Conservation (phyloP, 2,329 filamentous ascomycete genomes). For the Septoria petroselini region DNA sequence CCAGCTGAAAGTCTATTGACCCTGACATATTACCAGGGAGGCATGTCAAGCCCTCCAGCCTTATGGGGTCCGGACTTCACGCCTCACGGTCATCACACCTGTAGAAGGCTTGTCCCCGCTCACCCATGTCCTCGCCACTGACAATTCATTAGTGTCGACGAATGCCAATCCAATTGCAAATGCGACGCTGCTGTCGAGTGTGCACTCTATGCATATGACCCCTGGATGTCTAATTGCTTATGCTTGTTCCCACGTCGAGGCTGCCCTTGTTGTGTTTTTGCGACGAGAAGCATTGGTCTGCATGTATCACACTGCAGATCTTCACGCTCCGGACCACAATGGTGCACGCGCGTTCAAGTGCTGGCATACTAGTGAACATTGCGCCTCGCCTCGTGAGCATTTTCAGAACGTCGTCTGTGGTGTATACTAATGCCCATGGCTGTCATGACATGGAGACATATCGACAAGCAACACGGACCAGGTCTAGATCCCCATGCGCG, state of each 20-base stretch:
- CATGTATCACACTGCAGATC: neutral
- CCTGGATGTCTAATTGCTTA: neutral
- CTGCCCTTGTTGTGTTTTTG: no score
- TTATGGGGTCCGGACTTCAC: constrained; percentile 4
- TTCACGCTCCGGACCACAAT: neutral
- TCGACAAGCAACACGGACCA: no score
- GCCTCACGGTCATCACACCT: constrained; percentile 6
- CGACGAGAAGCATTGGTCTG: neutral
- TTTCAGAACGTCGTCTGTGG: neutral
- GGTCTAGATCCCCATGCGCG: neutral
- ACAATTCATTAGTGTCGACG: constrained; percentile 6
- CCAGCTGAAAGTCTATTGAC: constrained; percentile 1
- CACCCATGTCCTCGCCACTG: constrained; percentile 6
- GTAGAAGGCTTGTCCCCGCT: neutral
- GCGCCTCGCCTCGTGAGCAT: neutral
- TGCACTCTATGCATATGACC: neutral
- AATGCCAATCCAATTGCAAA: neutral
- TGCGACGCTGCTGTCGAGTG: neutral
- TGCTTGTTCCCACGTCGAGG: neutral
- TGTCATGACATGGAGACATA: no score
- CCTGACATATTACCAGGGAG: neutral
- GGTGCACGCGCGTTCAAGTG: neutral
- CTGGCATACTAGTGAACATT: neutral
- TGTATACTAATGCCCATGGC: neutral
- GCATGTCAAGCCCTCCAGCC: neutral